These are phyloP conservation scores for Cotoneaster glaucophyllus DNA, from an alignment of 306 rosid genomes.

Conservation along the genomic window DNA sequence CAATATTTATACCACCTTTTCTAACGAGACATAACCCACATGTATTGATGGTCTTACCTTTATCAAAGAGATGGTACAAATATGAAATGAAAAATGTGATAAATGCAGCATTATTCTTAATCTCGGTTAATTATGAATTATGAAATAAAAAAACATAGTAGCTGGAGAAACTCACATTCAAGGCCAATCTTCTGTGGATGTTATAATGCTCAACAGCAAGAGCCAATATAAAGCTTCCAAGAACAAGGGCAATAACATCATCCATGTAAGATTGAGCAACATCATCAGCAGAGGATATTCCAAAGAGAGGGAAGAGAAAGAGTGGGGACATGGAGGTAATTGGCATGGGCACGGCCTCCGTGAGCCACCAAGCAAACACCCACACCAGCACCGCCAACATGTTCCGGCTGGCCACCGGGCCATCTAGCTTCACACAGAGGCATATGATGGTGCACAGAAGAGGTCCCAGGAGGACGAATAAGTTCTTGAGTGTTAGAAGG, in stretches of 20 bases:
- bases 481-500: slow-evolving; percentile 28
- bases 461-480: slow-evolving; percentile 54
- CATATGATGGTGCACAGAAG: slow-evolving; percentile 36
- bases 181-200: slow-evolving; percentile 73
- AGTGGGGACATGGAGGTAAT: slow-evolving; percentile 80
- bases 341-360: slow-evolving; percentile 79
- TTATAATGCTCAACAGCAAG: slow-evolving; percentile 89
- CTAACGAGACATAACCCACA: no score
- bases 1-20: no score
- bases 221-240: slow-evolving; percentile 83
- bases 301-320: slow-evolving; percentile 72
- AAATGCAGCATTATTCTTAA: no score
- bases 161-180: slow-evolving; percentile 49
- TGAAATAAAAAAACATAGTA: neutral
- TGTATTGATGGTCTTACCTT: no score
- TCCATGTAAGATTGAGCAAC: slow-evolving; percentile 81
- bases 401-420: slow-evolving; percentile 34
- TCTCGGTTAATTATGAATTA: no score
- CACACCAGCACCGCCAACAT: slow-evolving; percentile 76
- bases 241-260: slow-evolving; percentile 68
- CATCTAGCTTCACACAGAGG: slow-evolving; percentile 48
- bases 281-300: slow-evolving; percentile 53
- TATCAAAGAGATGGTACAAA: no score
- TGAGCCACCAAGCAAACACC: slow-evolving; percentile 89
- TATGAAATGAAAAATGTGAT: no score